Evolutionary conservation across 108 stramenopile species (phyloP), one percentile per base, ranked within the genome.

Genomic region (Nitzschia putrida): DNA sequence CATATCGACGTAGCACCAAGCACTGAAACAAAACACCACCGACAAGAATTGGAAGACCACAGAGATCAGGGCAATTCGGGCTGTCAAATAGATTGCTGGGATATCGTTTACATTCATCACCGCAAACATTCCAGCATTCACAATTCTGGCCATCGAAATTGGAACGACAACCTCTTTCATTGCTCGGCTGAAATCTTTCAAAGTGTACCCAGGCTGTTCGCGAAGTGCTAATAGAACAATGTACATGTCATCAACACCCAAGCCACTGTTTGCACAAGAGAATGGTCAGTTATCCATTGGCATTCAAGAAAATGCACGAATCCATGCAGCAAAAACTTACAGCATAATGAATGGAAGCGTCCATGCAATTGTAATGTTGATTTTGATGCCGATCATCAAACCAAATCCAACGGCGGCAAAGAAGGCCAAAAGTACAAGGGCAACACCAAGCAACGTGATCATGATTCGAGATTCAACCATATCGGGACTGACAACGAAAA

Each of bases 281-380:
- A n/a, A n/a, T n/a, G 12, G 16, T n/a, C n/a, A n/a, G 16, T 20
- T 12, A 45, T 47, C 20, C 22, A 37, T n/a, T n/a, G n/a, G n/a
- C n/a, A n/a, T n/a, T n/a, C n/a, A n/a, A n/a, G n/a, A n/a, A n/a
- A n/a, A n/a, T n/a, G n/a, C n/a, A n/a, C n/a, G n/a, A n/a, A n/a
- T n/a, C n/a, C n/a, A n/a, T 13, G 44, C 44, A 13, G 44, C 11
- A 11, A 11, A 44, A 7, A 72, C 60, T 12, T 39, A 61, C 57
- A 80, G 63, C 38, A 82, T 66, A 42, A 82, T 68, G 61, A 82
- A 82, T 47, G 81, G 81, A 26, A 82, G 69, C n/a, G 81, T 82
- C 81, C 81, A 82, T 2, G 73, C 81, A 44, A 74, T 77, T 10
- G 63, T 77, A 13, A 81, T 61, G 45, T 73, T 76, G 42, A 80